phyloP scores from a whole-genome alignment of 2,329 filamentous ascomycete genomes.

The Sphaerulina vaccinii region DNA sequence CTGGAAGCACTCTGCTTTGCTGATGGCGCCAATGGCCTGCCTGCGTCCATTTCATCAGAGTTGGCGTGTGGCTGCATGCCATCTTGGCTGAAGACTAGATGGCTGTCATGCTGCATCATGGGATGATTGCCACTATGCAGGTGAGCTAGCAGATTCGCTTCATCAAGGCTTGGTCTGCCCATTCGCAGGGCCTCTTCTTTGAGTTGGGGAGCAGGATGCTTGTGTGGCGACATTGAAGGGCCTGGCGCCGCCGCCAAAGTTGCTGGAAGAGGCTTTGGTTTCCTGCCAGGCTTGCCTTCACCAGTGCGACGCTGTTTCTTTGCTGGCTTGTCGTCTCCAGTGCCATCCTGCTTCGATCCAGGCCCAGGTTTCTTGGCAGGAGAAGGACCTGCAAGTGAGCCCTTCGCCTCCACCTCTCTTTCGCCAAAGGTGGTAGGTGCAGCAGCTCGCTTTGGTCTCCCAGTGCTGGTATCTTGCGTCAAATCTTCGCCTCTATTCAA shows the following conservation, averaged over 20 bases:
- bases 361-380: constrained; percentile 39
- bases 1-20: constrained; percentile 55
- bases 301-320: constrained; percentile 35
- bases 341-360: constrained; percentile 28
- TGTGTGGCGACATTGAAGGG: constrained; percentile 35
- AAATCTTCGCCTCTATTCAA: constrained; percentile 49
- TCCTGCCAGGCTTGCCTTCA: constrained; percentile 39
- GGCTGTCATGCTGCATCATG: constrained; percentile 21
- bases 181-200: constrained; percentile 33
- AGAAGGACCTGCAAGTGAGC: constrained; percentile 57
- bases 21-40: constrained; percentile 24
- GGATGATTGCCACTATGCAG: constrained; percentile 28
- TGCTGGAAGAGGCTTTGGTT: constrained; percentile 44
- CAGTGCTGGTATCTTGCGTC: constrained; percentile 45
- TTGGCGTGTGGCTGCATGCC: constrained; percentile 16
- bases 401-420: constrained; percentile 62
- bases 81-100: constrained; percentile 28
- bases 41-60: constrained; percentile 28
- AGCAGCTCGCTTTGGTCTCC: constrained; percentile 52
- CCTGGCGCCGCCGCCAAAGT: constrained; percentile 33
- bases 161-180: constrained; percentile 31
- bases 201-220: constrained; percentile 27
- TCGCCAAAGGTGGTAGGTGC: constrained; percentile 75
- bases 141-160: constrained; percentile 36
- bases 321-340: constrained; percentile 38